Conservation (phyloP, 306 rosid genomes). For the Vigna trinervia region DNA sequence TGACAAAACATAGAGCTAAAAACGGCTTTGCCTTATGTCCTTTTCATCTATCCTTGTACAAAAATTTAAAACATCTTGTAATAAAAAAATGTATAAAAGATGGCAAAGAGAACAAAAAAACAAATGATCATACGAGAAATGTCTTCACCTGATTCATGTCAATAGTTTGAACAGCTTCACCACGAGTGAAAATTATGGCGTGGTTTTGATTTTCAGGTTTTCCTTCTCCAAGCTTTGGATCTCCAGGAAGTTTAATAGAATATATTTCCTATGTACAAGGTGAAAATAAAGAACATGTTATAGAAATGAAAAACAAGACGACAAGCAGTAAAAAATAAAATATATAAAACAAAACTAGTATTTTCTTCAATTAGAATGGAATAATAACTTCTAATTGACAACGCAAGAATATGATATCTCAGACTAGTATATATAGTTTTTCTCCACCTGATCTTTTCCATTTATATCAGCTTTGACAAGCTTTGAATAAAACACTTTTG, state of each 20-base stretch:
- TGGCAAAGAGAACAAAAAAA: neutral
- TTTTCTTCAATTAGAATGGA: neutral
- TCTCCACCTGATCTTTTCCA: conserved; percentile 94
- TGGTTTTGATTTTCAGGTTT: conserved; percentile 99
- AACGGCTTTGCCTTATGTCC: neutral
- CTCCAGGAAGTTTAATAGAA: conserved; percentile 95
- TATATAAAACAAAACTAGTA: neutral
- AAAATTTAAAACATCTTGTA: conserved; percentile 3
- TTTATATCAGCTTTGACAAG: conserved; percentile 94
- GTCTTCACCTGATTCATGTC: conserved; percentile 94
- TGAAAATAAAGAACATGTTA: conserved; percentile 32
- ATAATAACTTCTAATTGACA: conserved; percentile 9
- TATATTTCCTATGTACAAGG: conserved; percentile 71
- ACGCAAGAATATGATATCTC: neutral
- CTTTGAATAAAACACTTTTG: conserved; percentile 79
- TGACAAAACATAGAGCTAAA: neutral
- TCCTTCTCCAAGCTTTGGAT: conserved; percentile 99
- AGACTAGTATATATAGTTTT: conserved; percentile 3
- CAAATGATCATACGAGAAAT: conserved; percentile 7
- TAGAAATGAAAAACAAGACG: neutral
- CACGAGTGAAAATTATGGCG: conserved; percentile 95
- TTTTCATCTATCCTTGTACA: neutral
- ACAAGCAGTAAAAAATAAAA: neutral
- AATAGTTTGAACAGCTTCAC: conserved; percentile 96
- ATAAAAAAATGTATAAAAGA: neutral